These are phyloP conservation scores for Rhizopogon vesiculosus DNA, from an alignment of 768 basidiomycete genomes.

Conservation along the genomic window DNA sequence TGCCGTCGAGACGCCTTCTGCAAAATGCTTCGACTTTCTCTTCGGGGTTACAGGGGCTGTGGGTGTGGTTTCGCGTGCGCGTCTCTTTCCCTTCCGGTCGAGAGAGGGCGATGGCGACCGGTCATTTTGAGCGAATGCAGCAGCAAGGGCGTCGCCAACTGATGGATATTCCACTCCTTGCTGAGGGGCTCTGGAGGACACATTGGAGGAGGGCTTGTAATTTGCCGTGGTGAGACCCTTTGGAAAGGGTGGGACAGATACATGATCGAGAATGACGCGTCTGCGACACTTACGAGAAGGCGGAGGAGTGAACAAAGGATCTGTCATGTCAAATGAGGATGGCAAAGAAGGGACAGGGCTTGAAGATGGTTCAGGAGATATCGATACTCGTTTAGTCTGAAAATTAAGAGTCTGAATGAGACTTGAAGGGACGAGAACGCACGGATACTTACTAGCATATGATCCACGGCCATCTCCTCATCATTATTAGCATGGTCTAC, in stretches of 20 bases:
- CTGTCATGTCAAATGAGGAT: conserved; percentile 3
- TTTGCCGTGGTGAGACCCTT: conserved; percentile 15
- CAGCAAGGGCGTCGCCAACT: not conserved
- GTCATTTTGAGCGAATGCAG: not conserved
- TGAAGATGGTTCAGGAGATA: not conserved
- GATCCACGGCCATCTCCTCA: conserved; percentile 8
- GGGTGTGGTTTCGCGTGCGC: conserved; percentile 1
- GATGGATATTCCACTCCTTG: not conserved
- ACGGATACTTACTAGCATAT: conserved; percentile 15
- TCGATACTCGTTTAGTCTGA: not conserved
- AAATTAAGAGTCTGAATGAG: not conserved
- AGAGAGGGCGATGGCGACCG: not conserved
- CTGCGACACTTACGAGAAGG: conserved; percentile 9
- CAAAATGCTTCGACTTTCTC: not conserved
- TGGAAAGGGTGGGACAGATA: conserved; percentile 18
- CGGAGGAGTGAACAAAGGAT: conserved; percentile 27
- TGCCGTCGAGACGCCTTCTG: not conserved
- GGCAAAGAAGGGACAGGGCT: conserved; percentile 1
- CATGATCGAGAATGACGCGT: conserved; percentile 9
- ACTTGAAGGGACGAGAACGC: conserved; percentile 2
- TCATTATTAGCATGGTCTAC: conserved; percentile 16
- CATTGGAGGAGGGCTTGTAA: conserved; percentile 9
- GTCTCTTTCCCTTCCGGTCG: conserved; percentile 18
- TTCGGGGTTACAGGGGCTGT: not conserved
- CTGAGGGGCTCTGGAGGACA: not conserved